Base-by-base conservation (phyloP, 1,284 basidiomycete genomes). In the Pseudozyma pruni region DNA sequence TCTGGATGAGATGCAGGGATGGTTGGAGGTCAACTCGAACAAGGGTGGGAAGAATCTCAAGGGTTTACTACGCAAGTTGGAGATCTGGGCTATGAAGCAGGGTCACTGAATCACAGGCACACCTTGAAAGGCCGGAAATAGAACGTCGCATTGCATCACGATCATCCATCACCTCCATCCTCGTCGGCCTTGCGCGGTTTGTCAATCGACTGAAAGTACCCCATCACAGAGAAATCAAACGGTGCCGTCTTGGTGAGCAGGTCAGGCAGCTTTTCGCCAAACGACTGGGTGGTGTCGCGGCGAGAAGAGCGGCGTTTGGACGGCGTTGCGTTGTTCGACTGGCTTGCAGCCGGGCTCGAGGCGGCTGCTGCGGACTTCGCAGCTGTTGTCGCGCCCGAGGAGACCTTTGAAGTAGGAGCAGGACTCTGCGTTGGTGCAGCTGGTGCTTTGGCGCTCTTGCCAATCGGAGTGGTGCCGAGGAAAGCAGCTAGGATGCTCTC, bases 1-100 rank as follows among this genome's bases (percentile, higher is more conserved):
- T 19, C 86, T 94, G 62, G 83, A 72, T 27, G 89, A 92, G 79
- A 93, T 99, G 90, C 93, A 97, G 84, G 75, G 70, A 14, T 98
- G 93, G 93, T 82, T 98, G 62, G 88, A 84, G 49, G 84, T 80
- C 23, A 87, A 88, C 58, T 77, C 79, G 35, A 82, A 92, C 81
- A 90, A 92, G 79, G 90, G 90, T 32, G 93, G 91, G 58, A 92
- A 61, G 54, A 80, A 81, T 34, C 52, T 81, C 20, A 79, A 79
- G 47, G 80, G 80, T 16, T 38, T 76, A 17, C 55, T 81, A 3
- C 74, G 78, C 38, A 81, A 81, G 58, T 56, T 80, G 8, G 79
- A 80, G 54, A 74, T 80, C 32, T 80, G 78, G 77, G 74, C 74
- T 27, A 67, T 79, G 67, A 75, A 71, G 44, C 63, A 69, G 33